Evolutionary conservation across 768 basidiomycete genomes (phyloP).

Genomic region (Mycena maculata): DNA sequence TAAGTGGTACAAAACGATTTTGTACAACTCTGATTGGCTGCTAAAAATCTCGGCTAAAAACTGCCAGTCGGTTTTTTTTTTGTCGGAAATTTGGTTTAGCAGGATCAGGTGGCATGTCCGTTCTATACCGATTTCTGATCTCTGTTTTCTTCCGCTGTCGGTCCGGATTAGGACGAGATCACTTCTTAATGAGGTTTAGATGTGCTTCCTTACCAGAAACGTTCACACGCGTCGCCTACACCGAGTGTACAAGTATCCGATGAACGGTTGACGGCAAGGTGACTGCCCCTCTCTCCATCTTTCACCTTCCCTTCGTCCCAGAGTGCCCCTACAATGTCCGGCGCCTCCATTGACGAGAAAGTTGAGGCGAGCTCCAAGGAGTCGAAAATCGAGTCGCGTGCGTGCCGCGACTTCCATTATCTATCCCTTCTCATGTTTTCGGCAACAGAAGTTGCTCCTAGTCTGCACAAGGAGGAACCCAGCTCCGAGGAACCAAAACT

Average conservation of each 20-base stretch:
- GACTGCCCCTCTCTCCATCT: neutral
- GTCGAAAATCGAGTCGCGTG: conserved; percentile 30
- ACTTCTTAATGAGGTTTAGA: neutral
- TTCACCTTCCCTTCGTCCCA: neutral
- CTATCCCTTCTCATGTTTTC: neutral
- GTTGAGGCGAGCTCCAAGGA: conserved; percentile 12
- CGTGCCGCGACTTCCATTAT: neutral
- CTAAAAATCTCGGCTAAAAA: too few species aligned
- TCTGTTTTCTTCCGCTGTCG: too few species aligned
- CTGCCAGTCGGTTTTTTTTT: too few species aligned
- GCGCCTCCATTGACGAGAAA: conserved; percentile 28
- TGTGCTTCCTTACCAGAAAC: neutral
- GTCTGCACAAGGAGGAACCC: conserved; percentile 21
- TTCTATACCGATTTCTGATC: neutral
- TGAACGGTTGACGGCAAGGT: neutral
- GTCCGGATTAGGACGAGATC: too few species aligned
- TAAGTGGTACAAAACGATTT: too few species aligned
- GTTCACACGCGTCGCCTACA: neutral
- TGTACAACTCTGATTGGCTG: too few species aligned
- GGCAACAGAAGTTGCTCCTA: conserved; percentile 19
- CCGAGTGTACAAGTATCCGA: conserved; percentile 4
- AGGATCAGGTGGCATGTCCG: too few species aligned
- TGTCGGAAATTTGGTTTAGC: too few species aligned
- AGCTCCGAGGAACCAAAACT: conserved; percentile 24
- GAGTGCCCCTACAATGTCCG: conserved; percentile 3